Conservation (phyloP, 805 yeast species). For the Saccharomyces jurei region DNA sequence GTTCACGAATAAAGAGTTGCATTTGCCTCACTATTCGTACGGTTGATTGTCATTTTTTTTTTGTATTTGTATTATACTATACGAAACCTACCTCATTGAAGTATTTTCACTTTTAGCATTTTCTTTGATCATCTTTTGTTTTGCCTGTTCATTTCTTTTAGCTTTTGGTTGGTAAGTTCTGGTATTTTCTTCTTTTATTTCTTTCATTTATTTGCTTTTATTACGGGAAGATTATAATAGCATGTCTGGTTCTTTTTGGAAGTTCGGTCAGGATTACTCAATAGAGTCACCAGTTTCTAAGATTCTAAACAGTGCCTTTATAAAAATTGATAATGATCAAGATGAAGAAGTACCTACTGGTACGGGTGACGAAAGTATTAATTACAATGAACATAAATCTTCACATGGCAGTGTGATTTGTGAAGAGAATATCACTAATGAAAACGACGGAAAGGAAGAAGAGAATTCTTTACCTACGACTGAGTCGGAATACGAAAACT, state of each 20-base stretch:
- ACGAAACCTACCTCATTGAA: neutral
- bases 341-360: neutral
- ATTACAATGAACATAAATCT: constrained; percentile 27
- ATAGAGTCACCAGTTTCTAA: constrained; percentile 48
- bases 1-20: neutral
- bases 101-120: neutral
- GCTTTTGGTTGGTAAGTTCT: neutral
- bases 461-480: constrained; percentile 25
- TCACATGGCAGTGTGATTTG: neutral
- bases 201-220: neutral
- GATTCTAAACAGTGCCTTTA: constrained; percentile 34
- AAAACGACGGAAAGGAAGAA: constrained; percentile 11
- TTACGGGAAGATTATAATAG: neutral
- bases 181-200: neutral
- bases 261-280: constrained; percentile 50
- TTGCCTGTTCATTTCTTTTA: neutral
- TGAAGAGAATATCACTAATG: constrained; percentile 25
- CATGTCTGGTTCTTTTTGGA: constrained; percentile 52
- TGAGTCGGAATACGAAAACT: constrained; percentile 28
- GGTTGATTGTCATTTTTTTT: neutral
- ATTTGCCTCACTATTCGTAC: neutral
- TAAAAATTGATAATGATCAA: constrained; percentile 14
- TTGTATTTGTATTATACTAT: neutral
- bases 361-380: neutral
- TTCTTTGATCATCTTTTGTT: neutral